phyloP scores from a whole-genome alignment of 345 rosid species.

The Laguncularia racemosa region DNA sequence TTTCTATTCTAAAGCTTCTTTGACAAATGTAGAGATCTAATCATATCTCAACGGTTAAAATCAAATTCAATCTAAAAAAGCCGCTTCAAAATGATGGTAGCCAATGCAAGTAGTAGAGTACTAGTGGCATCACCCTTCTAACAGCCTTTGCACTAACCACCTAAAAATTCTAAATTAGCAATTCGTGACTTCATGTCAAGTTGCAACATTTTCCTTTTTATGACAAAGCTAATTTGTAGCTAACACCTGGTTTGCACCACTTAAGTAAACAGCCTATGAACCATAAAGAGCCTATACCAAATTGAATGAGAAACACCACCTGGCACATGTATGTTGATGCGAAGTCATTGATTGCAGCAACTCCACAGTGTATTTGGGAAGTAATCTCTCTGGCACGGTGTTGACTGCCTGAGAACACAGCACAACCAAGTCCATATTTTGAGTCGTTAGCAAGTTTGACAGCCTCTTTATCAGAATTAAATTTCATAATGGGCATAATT shows the following conservation, averaged over 20 bases:
- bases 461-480: constrained; percentile 84
- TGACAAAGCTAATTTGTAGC: no score
- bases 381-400: constrained; percentile 72
- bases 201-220: no score
- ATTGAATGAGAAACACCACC: constrained; percentile 32
- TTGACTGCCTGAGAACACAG: constrained; percentile 83
- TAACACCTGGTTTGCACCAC: background rate
- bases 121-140: no score
- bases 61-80: no score
- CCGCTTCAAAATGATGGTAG: no score
- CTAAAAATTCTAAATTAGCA: no score
- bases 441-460: constrained; percentile 84
- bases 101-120: no score
- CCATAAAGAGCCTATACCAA: background rate
- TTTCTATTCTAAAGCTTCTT: no score
- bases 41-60: no score
- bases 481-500: constrained; percentile 95
- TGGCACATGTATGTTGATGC: constrained; percentile 92
- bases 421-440: constrained; percentile 91
- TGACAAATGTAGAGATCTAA: no score
- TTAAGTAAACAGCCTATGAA: background rate
- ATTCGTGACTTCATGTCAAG: no score
- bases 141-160: no score
- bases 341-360: constrained; percentile 92
- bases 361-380: constrained; percentile 80